These are phyloP conservation scores for Cystobasidium slooffiae DNA, from an alignment of 1,284 basidiomycete genomes.

Conservation along the genomic window DNA sequence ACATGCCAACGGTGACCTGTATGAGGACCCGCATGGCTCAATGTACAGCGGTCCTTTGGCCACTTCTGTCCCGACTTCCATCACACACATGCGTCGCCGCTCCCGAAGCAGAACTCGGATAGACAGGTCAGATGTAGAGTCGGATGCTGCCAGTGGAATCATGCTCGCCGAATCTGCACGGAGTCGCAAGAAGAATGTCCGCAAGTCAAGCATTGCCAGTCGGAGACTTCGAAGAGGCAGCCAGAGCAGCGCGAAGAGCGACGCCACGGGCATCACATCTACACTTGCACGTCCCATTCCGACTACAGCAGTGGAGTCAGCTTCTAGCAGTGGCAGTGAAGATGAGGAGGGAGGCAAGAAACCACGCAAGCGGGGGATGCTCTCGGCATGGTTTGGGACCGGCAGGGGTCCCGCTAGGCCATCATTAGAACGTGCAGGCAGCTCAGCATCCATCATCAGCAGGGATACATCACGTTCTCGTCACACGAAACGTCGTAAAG, in stretches of 20 bases:
- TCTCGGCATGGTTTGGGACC: constrained; percentile 33
- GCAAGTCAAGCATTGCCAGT: constrained; percentile 20
- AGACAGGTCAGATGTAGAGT: constrained; percentile 28
- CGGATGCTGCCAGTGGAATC: constrained; percentile 37
- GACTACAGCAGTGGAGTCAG: constrained; percentile 28
- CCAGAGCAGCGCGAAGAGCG: constrained; percentile 34
- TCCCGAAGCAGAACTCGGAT: constrained; percentile 44
- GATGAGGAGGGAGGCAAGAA: constrained; percentile 42
- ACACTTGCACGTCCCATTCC: constrained; percentile 24
- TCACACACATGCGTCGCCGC: constrained; percentile 50
- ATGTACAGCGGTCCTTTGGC: constrained; percentile 53
- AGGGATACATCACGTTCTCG: constrained; percentile 15
- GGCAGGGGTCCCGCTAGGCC: constrained; percentile 4
- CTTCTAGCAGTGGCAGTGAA: constrained; percentile 32
- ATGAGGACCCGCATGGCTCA: constrained; percentile 53
- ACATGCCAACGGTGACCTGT: constrained; percentile 49
- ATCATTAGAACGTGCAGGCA: constrained; percentile 17
- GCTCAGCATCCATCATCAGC: constrained; percentile 24
- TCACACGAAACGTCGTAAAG: constrained; percentile 19
- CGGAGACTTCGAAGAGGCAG: constrained; percentile 32
- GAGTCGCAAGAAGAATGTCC: constrained; percentile 13
- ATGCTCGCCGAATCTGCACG: constrained; percentile 25
- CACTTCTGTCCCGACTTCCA: constrained; percentile 50
- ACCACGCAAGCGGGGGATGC: constrained; percentile 31
- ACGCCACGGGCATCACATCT: constrained; percentile 1